Base-by-base conservation (phyloP, 257 asterid genomes). In the Henckelia pumila region DNA sequence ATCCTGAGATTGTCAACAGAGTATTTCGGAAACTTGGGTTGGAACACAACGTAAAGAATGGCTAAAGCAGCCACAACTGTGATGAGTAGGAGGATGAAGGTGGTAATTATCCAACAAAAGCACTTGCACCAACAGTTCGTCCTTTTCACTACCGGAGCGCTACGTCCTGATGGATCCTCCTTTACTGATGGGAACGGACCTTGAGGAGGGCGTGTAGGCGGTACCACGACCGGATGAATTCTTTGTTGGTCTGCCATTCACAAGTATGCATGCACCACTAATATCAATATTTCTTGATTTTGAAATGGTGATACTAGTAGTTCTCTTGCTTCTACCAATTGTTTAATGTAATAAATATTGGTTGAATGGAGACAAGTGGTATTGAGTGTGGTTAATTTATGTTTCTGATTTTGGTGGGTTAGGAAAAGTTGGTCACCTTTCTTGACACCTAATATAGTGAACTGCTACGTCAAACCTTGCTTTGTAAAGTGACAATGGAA, bases 21-120 rank as follows among this genome's bases (percentile, higher is more conserved):
- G 85, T 89, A 89, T 3, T 84, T 77, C 22, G 98, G 96, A 50
- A 89, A 69, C 80, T 87, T 89, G 70, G 98, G 96, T 74, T 80
- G 80, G 70, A 89, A 92, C 5, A 82, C 85, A 21, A 81, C 76
- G 80, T 87, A 89, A 19, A 89, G 75, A 68, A 87, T 80, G 61
- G 86, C 96, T 24, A 75, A 82, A 58, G 71, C 80, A 49, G 90
- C 91, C 30, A 83, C 97, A 32, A 88, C 70, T 13, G 80, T 71
- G 78, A 87, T 62, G 40, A 88, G 63, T 40, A 92, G 64, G 71
- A 92, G 81, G 64, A 86, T 44, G 52, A 44, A 5, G 2, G 52
- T 44, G n/a, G 52, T 44, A 3, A 44, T 44, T 44, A 16, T 44
- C 19, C 52, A 44, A 44, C 52, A 14, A 1, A 44, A 44, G 52